Base-by-base conservation (phyloP, 2,329 filamentous ascomycete genomes). In the Massarina eburnea region DNA sequence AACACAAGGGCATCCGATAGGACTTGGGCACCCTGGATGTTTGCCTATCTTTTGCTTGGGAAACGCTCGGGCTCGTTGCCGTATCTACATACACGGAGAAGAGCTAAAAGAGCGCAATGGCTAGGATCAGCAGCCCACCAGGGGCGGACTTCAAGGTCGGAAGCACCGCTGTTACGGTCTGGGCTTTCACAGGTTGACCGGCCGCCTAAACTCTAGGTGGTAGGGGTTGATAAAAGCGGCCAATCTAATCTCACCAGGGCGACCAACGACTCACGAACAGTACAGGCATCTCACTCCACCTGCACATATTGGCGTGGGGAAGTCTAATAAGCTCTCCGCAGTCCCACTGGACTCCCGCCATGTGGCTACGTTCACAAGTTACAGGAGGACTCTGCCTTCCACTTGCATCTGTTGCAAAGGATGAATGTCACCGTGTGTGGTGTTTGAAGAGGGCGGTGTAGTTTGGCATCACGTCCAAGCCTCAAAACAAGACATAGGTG, bases 151-250 rank as follows among this genome's bases (percentile, higher is more conserved):
- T 49, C 36, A 46, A 24, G 26, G 29, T 48, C 46, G 63, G 54
- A 45, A 49, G 35, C 47, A 46, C 55, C 52, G 43, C 44, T 43
- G 42, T 39, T 45, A 36, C 42, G 55, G 45, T 49, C 41, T 46
- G 46, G 45, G 39, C 45, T 51, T 51, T 49, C 42, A 45, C 51
- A 42, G 36, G 45, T 39, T 45, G 33, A 49, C 39, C 21, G 46
- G 49, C 49, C 54, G 46, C 53, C 52, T 57, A 51, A 51, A 57
- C 40, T 42, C 45, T 27, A 38, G 43, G 34, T 37, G 39, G 46
- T 27, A 48, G 38, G 51, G 32, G 40, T 41, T 56, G 61, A 63
- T 63, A 64, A 60, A 56, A 51, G 45, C 45, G 52, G 43, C 45
- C 46, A 43, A 49, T 45, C 33, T 39, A 29, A 44, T 38, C 30